These are phyloP conservation scores for Apiospora malaysiana DNA, from an alignment of 2,329 filamentous ascomycete species.

Conservation along the genomic window DNA sequence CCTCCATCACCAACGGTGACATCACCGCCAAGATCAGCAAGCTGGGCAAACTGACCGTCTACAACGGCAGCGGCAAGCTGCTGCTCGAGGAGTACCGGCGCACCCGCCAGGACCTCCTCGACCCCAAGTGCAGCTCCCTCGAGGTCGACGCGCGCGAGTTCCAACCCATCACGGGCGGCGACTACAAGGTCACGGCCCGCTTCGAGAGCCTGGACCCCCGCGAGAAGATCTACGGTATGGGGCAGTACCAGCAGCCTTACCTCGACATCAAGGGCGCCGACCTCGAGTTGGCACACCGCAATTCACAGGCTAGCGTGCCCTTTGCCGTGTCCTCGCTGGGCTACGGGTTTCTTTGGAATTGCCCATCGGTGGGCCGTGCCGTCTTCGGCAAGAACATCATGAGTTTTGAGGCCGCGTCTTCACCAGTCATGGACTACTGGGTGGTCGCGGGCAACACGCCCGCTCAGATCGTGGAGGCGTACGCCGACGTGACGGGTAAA, in stretches of 20 bases:
- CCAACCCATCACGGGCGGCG: slow-evolving; percentile 54
- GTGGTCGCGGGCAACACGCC: slow-evolving; percentile 63
- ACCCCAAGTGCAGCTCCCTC: slow-evolving; percentile 65
- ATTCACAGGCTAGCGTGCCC: slow-evolving; percentile 69
- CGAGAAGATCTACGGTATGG: slow-evolving; percentile 72
- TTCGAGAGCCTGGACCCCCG: slow-evolving; percentile 58
- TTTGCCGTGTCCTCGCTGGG: slow-evolving; percentile 65
- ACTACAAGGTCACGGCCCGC: slow-evolving; percentile 62
- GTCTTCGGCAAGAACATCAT: slow-evolving; percentile 66
- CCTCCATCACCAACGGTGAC: slow-evolving; percentile 50
- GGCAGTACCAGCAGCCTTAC: slow-evolving; percentile 69
- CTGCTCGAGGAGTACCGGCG: slow-evolving; percentile 59
- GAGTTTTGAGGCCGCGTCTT: slow-evolving; percentile 66
- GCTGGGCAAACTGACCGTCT: slow-evolving; percentile 56
- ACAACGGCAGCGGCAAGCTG: slow-evolving; percentile 48
- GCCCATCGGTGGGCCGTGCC: slow-evolving; percentile 65
- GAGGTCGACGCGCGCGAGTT: slow-evolving; percentile 64
- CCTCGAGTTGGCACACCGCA: slow-evolving; percentile 68
- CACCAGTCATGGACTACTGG: slow-evolving; percentile 67
- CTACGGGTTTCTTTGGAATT: slow-evolving; percentile 72
- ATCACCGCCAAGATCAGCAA: slow-evolving; percentile 53
- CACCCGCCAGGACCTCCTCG: slow-evolving; percentile 53
- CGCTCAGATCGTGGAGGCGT: slow-evolving; percentile 60
- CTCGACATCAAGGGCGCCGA: slow-evolving; percentile 69
- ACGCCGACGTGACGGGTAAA: slow-evolving; percentile 61